Evolutionary conservation across 257 asterid species (phyloP), one percentile per base, ranked within the genome.

Genomic region (Forsythia suspensa): DNA sequence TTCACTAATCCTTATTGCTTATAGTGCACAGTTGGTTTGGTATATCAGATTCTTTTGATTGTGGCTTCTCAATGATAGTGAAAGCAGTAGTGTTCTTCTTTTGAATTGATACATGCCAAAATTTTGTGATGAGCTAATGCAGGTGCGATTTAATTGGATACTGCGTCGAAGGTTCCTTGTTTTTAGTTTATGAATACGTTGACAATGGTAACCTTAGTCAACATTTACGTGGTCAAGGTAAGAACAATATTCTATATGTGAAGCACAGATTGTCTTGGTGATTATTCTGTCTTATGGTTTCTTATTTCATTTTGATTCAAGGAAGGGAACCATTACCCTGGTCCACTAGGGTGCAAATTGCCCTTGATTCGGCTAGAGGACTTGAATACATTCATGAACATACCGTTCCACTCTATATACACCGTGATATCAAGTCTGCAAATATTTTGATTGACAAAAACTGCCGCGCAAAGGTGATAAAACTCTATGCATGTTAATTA

Each of bases 371-470:
- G 2, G 98, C 98, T 4, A 87, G 98, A 92, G 98, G 98, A 44
- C 97, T 94, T 16, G 98, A 94, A 84, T 92, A 94, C 89, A 94
- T 94, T 59, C 98, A 94, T 38, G 98, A 92, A 80, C 98, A 94
- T 83, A 92, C 98, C 0, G 95, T 94, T 76, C 98, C 96, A 3
- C 89, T 92, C 52, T 94, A 94, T 68, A 92, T 94, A 63, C 98
- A 94, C 72, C 95, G 98, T 0, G 97, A 94, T 73, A 91, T 92
- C 73, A 94, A 94, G 81, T 73, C 96, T 41, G 90, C 98, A 7
- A 94, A 94, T 79, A 94, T 94, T 84, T 77, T 94, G 86, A 92
- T 94, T 0, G 97, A 94, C 84, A 78, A 70, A 76, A 88, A 91
- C 77, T 94, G 84, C 73, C 94, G 91, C 55, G 98, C 97, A 70